Evolutionary conservation across 2,329 filamentous ascomycete genomes (phyloP).

Genomic region (Fusarium algeriense): DNA sequence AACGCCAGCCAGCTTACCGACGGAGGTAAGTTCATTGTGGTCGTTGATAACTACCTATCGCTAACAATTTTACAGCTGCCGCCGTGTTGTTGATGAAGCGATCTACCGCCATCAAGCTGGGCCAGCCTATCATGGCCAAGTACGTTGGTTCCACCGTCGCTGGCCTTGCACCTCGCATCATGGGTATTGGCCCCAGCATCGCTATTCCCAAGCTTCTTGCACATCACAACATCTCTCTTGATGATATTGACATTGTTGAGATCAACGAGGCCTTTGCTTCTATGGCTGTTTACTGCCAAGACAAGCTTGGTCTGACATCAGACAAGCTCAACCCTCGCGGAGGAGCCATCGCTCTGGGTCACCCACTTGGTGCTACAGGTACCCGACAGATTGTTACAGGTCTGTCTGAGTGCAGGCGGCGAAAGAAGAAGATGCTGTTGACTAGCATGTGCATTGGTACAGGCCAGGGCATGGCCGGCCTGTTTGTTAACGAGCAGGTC

Average conservation of each 20-base stretch:
- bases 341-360: conserved; percentile 85
- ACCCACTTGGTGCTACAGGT: conserved; percentile 84
- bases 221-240: conserved; percentile 81
- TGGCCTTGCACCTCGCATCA: conserved; percentile 91
- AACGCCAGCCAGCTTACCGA: conserved; percentile 97
- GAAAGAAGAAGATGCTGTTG: conserved; percentile 89
- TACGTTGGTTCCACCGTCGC: conserved; percentile 93
- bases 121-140: conserved; percentile 93
- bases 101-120: conserved; percentile 85
- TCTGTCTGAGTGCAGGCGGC: conserved; percentile 83
- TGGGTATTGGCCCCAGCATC: conserved; percentile 89
- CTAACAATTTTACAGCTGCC: conserved; percentile 67
- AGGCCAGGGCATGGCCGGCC: conserved; percentile 75
- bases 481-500: conserved; percentile 71
- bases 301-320: conserved; percentile 77
- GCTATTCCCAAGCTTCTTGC: conserved; percentile 85
- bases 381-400: conserved; percentile 89
- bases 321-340: conserved; percentile 85
- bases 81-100: conserved; percentile 95
- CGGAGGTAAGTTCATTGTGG: conserved; percentile 67
- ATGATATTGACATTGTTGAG: conserved; percentile 91
- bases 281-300: conserved; percentile 94
- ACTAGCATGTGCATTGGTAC: conserved; percentile 90
- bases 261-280: conserved; percentile 98
- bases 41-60: not conserved